phyloP scores from a whole-genome alignment of 2,329 filamentous ascomycete species.

The Pyricularia grisea region DNA sequence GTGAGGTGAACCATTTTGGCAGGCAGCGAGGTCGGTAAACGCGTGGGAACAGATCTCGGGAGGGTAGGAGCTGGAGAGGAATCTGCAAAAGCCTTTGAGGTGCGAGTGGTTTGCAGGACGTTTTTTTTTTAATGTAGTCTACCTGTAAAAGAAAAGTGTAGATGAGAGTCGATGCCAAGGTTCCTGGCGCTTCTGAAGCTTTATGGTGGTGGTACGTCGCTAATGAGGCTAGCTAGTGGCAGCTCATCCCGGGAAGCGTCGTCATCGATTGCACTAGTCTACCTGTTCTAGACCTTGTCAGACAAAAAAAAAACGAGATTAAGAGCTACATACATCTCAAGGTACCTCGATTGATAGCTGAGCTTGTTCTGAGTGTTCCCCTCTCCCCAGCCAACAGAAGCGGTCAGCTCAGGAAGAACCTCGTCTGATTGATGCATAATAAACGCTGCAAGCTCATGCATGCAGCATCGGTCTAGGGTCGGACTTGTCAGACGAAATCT shows the following conservation, averaged over 20 bases:
- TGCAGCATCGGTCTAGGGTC: not conserved
- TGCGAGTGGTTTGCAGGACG: too few species aligned
- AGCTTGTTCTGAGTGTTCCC: too few species aligned
- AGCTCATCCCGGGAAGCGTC: not conserved
- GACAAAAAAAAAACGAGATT: not conserved
- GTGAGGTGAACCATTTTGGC: slow-evolving; percentile 4
- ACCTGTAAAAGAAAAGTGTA: not conserved
- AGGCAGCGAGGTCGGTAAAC: not conserved
- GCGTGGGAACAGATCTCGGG: too few species aligned
- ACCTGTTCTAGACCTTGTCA: not conserved
- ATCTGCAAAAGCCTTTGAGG: too few species aligned
- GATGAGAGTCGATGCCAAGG: not conserved
- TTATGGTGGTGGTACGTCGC: too few species aligned
- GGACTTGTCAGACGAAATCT: not conserved
- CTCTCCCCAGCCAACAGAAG: not conserved
- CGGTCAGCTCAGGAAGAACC: not conserved
- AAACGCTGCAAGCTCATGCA: not conserved
- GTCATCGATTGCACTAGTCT: not conserved
- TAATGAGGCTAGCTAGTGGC: not conserved
- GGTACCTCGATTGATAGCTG: too few species aligned
- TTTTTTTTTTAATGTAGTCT: too few species aligned
- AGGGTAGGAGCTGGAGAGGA: not conserved
- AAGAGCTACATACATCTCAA: not conserved
- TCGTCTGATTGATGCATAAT: not conserved
- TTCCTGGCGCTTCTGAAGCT: not conserved